Percentiles rank a stretch among this genome's conserved stretches.
These are phyloP conservation scores for Cutaneotrichosporon mucoides DNA, from an alignment of 1,284 basidiomycete genomes.

Conservation along the genomic window DNA sequence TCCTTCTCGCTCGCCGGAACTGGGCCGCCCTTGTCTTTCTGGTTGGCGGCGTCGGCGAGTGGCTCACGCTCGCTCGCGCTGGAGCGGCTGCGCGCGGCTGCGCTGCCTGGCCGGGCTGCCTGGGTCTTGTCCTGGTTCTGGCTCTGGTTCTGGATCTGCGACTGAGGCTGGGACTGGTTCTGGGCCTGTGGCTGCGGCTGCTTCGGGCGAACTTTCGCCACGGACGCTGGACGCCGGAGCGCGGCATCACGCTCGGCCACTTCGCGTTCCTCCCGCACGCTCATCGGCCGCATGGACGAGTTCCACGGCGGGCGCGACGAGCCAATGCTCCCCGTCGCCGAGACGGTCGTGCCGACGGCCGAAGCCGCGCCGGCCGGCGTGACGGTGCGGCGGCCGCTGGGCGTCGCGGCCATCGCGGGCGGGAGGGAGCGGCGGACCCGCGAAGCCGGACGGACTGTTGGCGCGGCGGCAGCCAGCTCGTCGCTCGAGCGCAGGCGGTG, in stretches of 20 bases:
- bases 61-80: slow-evolving; percentile 1
- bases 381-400: not conserved
- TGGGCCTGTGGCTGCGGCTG: no score
- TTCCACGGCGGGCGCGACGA: slow-evolving; percentile 4
- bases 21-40: not conserved
- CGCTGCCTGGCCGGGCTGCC: not conserved
- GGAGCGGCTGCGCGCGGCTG: not conserved
- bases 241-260: not conserved
- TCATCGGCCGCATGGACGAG: not conserved
- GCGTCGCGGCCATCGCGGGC: slow-evolving; percentile 21
- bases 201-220: no score
- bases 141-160: no score
- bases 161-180: no score
- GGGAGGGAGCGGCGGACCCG: slow-evolving; percentile 24
- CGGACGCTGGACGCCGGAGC: not conserved
- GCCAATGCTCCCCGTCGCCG: not conserved
- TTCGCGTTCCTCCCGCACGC: slow-evolving; percentile 3
- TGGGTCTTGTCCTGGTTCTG: no score
- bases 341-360: no score
- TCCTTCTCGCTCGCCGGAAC: no score
- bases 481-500: slow-evolving; percentile 35
- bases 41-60: not conserved
- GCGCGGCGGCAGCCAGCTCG: slow-evolving; percentile 5
- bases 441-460: slow-evolving; percentile 15
- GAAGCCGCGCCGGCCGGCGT: not conserved